Evolutionary conservation across 73 alveolate species (phyloP).

Genomic region (Blepharisma stoltei): DNA sequence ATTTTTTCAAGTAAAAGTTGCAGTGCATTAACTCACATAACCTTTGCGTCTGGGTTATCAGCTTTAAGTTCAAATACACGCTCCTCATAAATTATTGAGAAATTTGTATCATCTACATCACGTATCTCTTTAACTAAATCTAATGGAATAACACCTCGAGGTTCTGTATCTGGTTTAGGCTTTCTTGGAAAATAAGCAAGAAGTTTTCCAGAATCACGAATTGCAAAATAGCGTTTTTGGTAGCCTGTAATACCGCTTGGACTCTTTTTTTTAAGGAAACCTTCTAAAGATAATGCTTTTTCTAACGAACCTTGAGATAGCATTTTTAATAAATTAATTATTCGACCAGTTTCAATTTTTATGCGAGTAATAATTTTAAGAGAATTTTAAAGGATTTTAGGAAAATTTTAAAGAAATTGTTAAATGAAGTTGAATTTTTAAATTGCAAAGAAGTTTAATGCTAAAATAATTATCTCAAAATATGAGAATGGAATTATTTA

Average conservation of each 20-base stretch:
- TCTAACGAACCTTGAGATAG: not conserved
- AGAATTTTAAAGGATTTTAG: too few species aligned
- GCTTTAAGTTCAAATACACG: constrained; percentile 56
- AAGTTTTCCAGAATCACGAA: constrained; percentile 37
- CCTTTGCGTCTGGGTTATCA: constrained; percentile 47
- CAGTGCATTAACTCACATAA: constrained; percentile 38
- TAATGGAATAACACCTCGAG: constrained; percentile 67
- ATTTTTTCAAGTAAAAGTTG: constrained; percentile 38
- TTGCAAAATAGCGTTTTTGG: constrained; percentile 49
- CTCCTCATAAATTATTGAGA: constrained; percentile 30
- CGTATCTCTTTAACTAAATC: constrained; percentile 32
- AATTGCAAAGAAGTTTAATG: too few species aligned
- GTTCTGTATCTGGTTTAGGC: constrained; percentile 46
- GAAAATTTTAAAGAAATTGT: too few species aligned
- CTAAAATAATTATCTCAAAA: too few species aligned
- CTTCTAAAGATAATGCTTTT: constrained; percentile 36
- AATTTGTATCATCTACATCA: constrained; percentile 38
- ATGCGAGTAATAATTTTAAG: too few species aligned
- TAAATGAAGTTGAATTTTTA: too few species aligned
- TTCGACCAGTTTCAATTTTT: too few species aligned
- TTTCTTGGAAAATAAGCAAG: constrained; percentile 29
- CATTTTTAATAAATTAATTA: too few species aligned
- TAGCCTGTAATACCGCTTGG: constrained; percentile 54
- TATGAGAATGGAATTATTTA: too few species aligned
- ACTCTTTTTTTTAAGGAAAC: constrained; percentile 66